phyloP scores from a whole-genome alignment of 1,284 basidiomycete species.

The Ganoderma leucocontextum region DNA sequence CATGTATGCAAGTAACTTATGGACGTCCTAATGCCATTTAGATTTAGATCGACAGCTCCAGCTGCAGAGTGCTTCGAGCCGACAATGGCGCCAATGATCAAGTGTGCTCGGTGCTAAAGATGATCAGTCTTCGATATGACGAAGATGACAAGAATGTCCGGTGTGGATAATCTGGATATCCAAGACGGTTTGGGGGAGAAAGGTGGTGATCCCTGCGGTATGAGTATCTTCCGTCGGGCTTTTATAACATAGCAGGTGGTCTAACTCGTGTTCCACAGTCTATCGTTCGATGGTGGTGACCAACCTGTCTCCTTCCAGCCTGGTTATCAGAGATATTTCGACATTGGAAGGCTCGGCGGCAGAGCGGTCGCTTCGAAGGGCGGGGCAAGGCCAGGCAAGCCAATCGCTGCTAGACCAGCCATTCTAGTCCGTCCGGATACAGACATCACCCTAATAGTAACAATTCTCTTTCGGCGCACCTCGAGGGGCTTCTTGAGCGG shows the following conservation, averaged over 20 bases:
- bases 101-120: not conserved
- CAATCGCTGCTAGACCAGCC: not conserved
- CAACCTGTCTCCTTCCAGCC: not conserved
- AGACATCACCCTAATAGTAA: not conserved
- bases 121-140: not conserved
- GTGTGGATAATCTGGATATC: not conserved
- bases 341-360: not conserved
- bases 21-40: constrained; percentile 15
- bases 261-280: not conserved
- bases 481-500: not conserved
- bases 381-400: not conserved
- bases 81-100: not conserved
- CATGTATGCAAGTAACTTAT: constrained; percentile 23
- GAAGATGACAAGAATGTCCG: not conserved
- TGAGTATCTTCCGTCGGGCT: not conserved
- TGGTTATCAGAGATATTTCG: not conserved
- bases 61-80: too few relatives aligned
- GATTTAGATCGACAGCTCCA: not conserved
- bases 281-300: not conserved
- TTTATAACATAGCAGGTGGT: not conserved
- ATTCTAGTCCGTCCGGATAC: not conserved
- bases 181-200: not conserved
- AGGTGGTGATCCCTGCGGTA: not conserved
- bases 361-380: not conserved
- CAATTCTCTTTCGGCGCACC: not conserved